Conservation (phyloP, 2,329 filamentous ascomycete species). For the Seiridium cupressi region DNA sequence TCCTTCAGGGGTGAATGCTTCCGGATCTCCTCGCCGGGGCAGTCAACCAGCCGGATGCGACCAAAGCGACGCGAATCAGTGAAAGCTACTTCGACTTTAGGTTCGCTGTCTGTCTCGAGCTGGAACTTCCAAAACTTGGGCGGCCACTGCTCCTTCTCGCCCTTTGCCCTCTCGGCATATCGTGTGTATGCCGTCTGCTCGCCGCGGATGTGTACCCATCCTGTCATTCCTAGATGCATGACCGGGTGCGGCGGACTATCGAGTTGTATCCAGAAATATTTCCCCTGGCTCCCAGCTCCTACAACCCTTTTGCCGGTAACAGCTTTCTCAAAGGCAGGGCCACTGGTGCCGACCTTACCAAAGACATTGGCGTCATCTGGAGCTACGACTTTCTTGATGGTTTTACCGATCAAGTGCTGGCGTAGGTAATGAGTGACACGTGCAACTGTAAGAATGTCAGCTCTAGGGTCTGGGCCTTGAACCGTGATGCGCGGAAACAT, state of each 20-base stretch:
- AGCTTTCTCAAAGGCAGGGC: conserved; percentile 69
- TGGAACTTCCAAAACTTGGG: conserved; percentile 89
- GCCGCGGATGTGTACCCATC: conserved; percentile 86
- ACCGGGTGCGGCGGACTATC: conserved; percentile 81
- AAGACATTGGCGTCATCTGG: conserved; percentile 83
- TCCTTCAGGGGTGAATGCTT: conserved; percentile 77
- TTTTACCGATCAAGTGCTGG: conserved; percentile 81
- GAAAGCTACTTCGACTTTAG: conserved; percentile 68
- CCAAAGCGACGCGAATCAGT: conserved; percentile 79
- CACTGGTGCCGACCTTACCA: conserved; percentile 84
- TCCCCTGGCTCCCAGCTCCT: conserved; percentile 80
- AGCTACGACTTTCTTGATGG: conserved; percentile 66
- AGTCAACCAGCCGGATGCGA: conserved; percentile 79
- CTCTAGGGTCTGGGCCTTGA: not conserved
- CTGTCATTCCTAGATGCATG: conserved; percentile 81
- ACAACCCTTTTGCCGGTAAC: conserved; percentile 71
- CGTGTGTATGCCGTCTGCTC: conserved; percentile 76
- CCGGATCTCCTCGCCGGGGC: conserved; percentile 72
- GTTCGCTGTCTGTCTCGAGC: conserved; percentile 59
- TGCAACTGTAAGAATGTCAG: conserved; percentile 54
- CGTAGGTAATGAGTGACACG: conserved; percentile 84
- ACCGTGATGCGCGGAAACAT: not conserved
- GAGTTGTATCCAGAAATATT: conserved; percentile 88
- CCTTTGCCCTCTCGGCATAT: conserved; percentile 73
- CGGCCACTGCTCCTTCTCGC: conserved; percentile 71